These are phyloP conservation scores for Oryza coarctata DNA, from an alignment of 176 grass and related monocot genomes.

Conservation along the genomic window DNA sequence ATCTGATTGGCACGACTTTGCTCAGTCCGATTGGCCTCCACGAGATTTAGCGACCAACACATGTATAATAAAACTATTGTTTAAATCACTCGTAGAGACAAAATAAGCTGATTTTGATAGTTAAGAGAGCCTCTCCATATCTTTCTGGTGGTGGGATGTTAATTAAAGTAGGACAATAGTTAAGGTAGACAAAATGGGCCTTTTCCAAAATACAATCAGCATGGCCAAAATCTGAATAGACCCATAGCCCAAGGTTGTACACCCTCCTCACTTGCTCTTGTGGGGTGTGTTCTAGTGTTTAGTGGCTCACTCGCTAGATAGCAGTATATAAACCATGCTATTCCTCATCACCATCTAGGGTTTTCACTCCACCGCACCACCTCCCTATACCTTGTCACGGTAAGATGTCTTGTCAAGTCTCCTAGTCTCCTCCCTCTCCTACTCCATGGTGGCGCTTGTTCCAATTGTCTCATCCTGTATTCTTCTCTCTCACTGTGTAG, in stretches of 20 bases:
- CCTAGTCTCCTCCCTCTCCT: neutral
- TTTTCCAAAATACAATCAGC: too few species aligned
- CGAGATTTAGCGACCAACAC: too few species aligned
- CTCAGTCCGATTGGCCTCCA: too few species aligned
- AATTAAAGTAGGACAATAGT: too few species aligned
- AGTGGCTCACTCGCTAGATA: neutral
- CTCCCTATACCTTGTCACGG: neutral
- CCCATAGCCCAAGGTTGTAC: neutral
- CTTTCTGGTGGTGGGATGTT: too few species aligned
- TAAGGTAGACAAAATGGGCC: too few species aligned
- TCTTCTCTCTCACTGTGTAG: constrained; percentile 1
- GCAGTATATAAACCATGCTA: neutral
- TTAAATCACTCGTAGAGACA: too few species aligned
- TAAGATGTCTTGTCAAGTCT: neutral
- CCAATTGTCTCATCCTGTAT: neutral
- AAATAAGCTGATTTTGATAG: too few species aligned
- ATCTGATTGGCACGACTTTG: too few species aligned
- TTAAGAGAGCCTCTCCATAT: too few species aligned
- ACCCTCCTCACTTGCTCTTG: neutral
- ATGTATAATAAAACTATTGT: too few species aligned
- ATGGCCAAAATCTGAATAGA: neutral
- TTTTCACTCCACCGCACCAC: constrained; percentile 31
- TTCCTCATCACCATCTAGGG: neutral
- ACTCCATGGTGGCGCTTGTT: neutral
- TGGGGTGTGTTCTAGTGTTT: neutral